phyloP scores from a whole-genome alignment of 2,329 filamentous ascomycete species.

The Huntiella abstrusa region DNA sequence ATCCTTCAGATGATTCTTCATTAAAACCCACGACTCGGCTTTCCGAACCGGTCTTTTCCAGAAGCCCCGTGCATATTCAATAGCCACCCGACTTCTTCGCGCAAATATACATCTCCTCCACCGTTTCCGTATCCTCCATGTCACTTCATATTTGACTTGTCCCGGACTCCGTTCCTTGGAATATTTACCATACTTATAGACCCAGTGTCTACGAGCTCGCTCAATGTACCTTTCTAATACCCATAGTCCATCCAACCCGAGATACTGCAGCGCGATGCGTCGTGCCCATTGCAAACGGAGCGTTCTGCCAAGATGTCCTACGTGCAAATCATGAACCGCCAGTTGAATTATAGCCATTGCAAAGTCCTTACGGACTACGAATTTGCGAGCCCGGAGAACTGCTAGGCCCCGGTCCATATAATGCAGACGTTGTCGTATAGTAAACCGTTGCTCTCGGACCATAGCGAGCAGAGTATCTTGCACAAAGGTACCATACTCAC shows the following conservation, averaged over 20 bases:
- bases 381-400: conserved; percentile 14
- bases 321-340: conserved; percentile 19
- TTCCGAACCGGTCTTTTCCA: conserved; percentile 1
- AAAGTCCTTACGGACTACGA: conserved; percentile 14
- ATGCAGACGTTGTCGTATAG: conserved; percentile 14
- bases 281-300: conserved; percentile 18
- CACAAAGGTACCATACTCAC: conserved; percentile 7
- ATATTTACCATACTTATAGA: too few species aligned
- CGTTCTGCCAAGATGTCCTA: conserved; percentile 18
- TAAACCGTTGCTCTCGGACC: conserved; percentile 14
- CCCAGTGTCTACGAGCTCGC: too few species aligned
- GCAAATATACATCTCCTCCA: conserved; percentile 1
- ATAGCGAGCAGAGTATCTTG: conserved; percentile 3
- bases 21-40: conserved; percentile 6
- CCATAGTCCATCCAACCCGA: background rate
- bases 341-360: conserved; percentile 16
- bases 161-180: too few species aligned
- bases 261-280: conserved; percentile 13
- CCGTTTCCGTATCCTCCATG: background rate
- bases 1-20: conserved; percentile 9
- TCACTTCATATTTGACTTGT: background rate
- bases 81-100: conserved; percentile 1
- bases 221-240: too few species aligned
- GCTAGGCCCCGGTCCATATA: conserved; percentile 16
- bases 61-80: conserved; percentile 3